These are phyloP conservation scores for Ophiognomonia clavigignenti-juglandacearum DNA, from an alignment of 2,329 filamentous ascomycete genomes.

Conservation along the genomic window DNA sequence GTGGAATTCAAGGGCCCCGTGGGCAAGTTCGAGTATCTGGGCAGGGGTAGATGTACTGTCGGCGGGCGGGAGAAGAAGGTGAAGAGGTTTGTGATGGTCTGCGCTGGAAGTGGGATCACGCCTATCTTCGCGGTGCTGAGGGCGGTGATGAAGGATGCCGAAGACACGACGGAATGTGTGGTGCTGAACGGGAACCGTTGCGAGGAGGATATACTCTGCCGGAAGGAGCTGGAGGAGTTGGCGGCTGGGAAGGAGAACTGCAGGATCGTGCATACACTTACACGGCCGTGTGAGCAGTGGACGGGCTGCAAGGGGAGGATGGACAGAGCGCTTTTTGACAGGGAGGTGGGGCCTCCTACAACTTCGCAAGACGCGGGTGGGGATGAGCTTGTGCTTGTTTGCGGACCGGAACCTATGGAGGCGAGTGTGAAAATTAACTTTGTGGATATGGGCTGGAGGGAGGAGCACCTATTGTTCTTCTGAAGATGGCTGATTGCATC, in stretches of 20 bases:
- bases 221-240: slow-evolving; percentile 64
- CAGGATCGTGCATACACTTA: slow-evolving; percentile 65
- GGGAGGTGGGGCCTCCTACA: slow-evolving; percentile 45
- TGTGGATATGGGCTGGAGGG: slow-evolving; percentile 58
- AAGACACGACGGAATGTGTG: slow-evolving; percentile 63
- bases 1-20: slow-evolving; percentile 87
- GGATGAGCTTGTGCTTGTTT: slow-evolving; percentile 67
- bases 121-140: slow-evolving; percentile 81
- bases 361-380: slow-evolving; percentile 24
- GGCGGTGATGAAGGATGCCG: slow-evolving; percentile 61
- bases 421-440: slow-evolving; percentile 54
- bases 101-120: slow-evolving; percentile 86
- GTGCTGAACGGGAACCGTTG: slow-evolving; percentile 74
- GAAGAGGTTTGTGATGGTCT: slow-evolving; percentile 76
- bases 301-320: slow-evolving; percentile 64
- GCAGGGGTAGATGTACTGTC: slow-evolving; percentile 59
- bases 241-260: slow-evolving; percentile 50
- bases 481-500: too few species aligned
- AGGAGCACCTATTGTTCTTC: slow-evolving; percentile 73
- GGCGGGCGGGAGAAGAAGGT: slow-evolving; percentile 53
- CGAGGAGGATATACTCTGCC: slow-evolving; percentile 79
- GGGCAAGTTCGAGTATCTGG: slow-evolving; percentile 78
- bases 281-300: slow-evolving; percentile 61
- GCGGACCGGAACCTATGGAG: slow-evolving; percentile 74
- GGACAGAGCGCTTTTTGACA: slow-evolving; percentile 54